Base-by-base conservation (phyloP, 192 early-diverging fungal species). In the Mortierella alpina region DNA sequence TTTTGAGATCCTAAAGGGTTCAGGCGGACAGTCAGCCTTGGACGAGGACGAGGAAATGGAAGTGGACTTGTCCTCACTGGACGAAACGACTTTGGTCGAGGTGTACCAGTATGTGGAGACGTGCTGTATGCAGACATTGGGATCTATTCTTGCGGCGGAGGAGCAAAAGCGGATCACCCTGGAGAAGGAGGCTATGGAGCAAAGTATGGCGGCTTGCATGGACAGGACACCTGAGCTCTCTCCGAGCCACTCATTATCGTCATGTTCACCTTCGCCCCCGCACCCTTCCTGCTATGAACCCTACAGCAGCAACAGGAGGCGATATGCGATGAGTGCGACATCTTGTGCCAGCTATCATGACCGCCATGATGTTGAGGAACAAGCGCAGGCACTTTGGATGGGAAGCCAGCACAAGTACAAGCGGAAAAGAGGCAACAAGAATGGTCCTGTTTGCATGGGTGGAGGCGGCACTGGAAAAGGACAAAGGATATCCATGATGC, bases 71-170 rank as follows among this genome's bases (percentile, higher is more conserved):
- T 67, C 77, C 14, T 53, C 59, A 12, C 20, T 80, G 59, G 77
- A 80, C 44, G 77, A 80, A 41, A 55, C 70, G 0, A 72, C 77
- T 39, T 70, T 80, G 39, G 77, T 72, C 7, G 59, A 72, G 65
- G 50, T 79, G 8, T 72, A 80, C 47, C 77, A 80, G 49, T 80
- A 80, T 46, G 77, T 72, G 15, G 77, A 80, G 44, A 63, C 77
- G 1, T 80, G 77, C 60, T 72, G 70, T 22, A 79, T 80, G 70
- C 77, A 72, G 60, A 80, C 70, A 31, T 50, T 80, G 41, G 66
- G 65, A 8, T 68, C 66, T 3, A 72, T 80, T 42, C 54, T 80
- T 41, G 65, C 64, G 0, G 76, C 76, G 6, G 70, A 72, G 51
- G 69, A 79, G 31, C 75, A 63, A 54, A 18, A 65, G 63, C 17